A percentile compares a stretch with the other conserved stretches of the same genome.
Evolutionary conservation across 2,329 filamentous ascomycete genomes (phyloP).

Genomic region (Fusarium subglutinans): DNA sequence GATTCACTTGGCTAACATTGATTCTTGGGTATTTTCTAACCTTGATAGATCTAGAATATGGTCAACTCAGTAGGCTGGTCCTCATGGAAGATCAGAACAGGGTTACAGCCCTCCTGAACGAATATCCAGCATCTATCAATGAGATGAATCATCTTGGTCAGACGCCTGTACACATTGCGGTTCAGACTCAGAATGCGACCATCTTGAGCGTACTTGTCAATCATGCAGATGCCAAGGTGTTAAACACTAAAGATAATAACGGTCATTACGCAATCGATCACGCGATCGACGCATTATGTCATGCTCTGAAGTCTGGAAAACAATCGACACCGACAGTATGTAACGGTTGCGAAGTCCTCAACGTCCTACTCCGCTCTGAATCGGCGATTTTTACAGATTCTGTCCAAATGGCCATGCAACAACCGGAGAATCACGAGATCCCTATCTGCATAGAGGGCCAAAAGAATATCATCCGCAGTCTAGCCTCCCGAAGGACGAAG

Average conservation of each 20-base stretch:
- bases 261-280: not conserved
- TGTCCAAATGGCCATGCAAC: fast-evolving
- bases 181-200: not conserved
- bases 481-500: fast-evolving
- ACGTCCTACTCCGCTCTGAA: not conserved
- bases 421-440: fast-evolving
- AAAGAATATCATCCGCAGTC: not conserved
- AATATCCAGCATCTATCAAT: not conserved
- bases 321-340: no score
- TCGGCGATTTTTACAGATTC: fast-evolving
- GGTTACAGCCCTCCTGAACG: fast-evolving
- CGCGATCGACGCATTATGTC: not conserved
- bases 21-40: not conserved
- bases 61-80: not conserved
- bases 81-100: fast-evolving
- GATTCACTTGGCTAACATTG: fast-evolving
- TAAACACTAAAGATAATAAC: not conserved
- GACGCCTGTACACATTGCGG: fast-evolving
- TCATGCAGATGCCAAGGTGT: fast-evolving
- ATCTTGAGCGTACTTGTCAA: not conserved
- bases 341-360: not conserved
- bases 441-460: fast-evolving
- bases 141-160: not conserved
- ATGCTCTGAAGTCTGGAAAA: fast-evolving
- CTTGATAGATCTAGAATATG: not conserved